Conservation (phyloP, 768 basidiomycete species). For the Collybiopsis confluens region DNA sequence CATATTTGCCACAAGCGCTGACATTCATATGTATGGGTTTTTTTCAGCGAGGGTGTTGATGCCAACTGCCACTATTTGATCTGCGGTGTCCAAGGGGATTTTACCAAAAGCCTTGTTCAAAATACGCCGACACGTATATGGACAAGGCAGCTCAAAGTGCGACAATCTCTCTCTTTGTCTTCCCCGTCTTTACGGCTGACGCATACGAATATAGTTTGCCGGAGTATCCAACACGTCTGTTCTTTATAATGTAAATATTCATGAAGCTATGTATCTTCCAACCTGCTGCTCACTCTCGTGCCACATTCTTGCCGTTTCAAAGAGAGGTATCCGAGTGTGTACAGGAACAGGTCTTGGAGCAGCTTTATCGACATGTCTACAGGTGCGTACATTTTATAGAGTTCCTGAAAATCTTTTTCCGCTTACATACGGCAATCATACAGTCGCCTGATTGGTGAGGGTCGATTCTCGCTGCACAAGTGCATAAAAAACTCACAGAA, state of each 20-base stretch:
- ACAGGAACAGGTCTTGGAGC: constrained; percentile 84
- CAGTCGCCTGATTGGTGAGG: constrained; percentile 48
- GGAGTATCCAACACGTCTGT: constrained; percentile 78
- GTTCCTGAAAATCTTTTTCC: constrained; percentile 6
- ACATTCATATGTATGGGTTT: too few relatives aligned
- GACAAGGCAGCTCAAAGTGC: constrained; percentile 78
- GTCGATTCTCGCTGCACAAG: neutral
- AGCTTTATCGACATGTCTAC: constrained; percentile 74
- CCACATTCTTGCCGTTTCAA: too few relatives aligned
- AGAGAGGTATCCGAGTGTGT: constrained; percentile 76
- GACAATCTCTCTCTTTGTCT: constrained; percentile 3
- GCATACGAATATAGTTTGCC: constrained; percentile 47
- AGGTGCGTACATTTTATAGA: constrained; percentile 47
- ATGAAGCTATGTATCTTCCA: too few relatives aligned
- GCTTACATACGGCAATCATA: neutral
- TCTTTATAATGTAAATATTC: constrained; percentile 55
- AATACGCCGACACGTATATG: constrained; percentile 69
- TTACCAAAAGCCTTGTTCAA: constrained; percentile 69
- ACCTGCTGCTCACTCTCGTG: too few relatives aligned
- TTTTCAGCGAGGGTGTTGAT: constrained; percentile 60
- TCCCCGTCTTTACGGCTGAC: neutral
- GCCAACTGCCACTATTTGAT: constrained; percentile 78
- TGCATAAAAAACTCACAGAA: neutral
- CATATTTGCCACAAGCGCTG: too few relatives aligned
- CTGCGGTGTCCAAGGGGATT: constrained; percentile 83